Evolutionary conservation across 257 asterid species (phyloP), one percentile per base, ranked within the genome.

Genomic region (Ophiorrhiza pumila): DNA sequence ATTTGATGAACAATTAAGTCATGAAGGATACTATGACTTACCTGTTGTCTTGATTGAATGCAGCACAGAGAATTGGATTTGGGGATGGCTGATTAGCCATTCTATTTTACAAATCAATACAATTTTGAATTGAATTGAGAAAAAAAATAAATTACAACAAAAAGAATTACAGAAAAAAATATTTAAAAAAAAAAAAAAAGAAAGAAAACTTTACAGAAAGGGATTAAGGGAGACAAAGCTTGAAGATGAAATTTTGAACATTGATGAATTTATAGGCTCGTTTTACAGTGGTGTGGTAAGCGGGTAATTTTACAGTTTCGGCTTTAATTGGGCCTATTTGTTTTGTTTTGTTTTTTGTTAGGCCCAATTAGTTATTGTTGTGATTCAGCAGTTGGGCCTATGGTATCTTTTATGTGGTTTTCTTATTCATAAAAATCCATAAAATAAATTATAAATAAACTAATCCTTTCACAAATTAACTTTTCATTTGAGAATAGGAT

Each of bases 11-110:
- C 10, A 20, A 35, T 56, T 23, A 20, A 35, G 27, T 64, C 47
- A 20, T 4, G 31, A 25, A 64, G 45, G 35, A 22, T 22, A 23
- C 0, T 15, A 58, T 47, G 65, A 65, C 14, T 32, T 63, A 89
- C 97, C 96, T 89, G 88, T 80, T 81, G 62, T 93, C 98, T 82
- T 93, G 98, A 80, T 93, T 93, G 91, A 93, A 93, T 27, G 98
- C 91, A 77, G 97, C 87, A 74, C 89, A 87, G 68, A 84, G 86
- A 53, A 93, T 77, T 9, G 88, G 89, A 71, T 76, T 81, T 18
- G 88, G 71, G 29, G 96, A 76, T 29, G 92, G 78, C 72, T 77
- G 90, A 77, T 81, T 83, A 76, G 96, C 88, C 97, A 89, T 87
- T 45, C 12, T 22, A 29, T 22, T 61, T 5, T 62, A 11, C 22